These are phyloP conservation scores for Epichloe coenophiala DNA, from an alignment of 2,329 filamentous ascomycete genomes.

Conservation along the genomic window DNA sequence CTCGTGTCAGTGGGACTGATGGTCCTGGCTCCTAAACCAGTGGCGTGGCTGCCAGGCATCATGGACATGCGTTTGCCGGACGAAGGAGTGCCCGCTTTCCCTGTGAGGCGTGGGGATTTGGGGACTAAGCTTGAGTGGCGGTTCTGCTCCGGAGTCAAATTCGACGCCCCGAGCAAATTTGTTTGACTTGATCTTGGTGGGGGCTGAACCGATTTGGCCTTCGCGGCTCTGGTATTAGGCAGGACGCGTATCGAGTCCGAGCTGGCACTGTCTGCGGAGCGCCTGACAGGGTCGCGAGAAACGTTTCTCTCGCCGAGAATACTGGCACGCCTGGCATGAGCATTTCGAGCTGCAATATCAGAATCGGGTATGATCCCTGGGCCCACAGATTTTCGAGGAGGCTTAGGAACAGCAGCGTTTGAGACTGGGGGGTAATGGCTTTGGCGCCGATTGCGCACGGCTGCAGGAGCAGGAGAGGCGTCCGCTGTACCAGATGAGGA, in stretches of 20 bases:
- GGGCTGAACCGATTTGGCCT: constrained; percentile 76
- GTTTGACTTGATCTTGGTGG: constrained; percentile 47
- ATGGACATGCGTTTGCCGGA: constrained; percentile 60
- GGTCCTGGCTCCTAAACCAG: constrained; percentile 81
- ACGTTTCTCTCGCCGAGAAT: constrained; percentile 34
- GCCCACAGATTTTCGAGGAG: constrained; percentile 73
- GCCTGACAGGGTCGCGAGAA: constrained; percentile 28
- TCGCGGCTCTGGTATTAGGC: constrained; percentile 45
- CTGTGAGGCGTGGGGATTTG: constrained; percentile 36
- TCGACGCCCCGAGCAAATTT: constrained; percentile 34
- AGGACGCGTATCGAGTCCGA: constrained; percentile 33
- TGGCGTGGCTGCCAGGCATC: constrained; percentile 56
- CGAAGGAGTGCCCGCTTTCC: constrained; percentile 23
- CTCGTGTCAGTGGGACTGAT: constrained; percentile 93
- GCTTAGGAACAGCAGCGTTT: constrained; percentile 37
- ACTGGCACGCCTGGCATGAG: constrained; percentile 49
- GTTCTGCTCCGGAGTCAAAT: constrained; percentile 47
- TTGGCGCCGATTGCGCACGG: constrained; percentile 62
- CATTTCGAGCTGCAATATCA: constrained; percentile 36
- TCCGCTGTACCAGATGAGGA: constrained; percentile 35
- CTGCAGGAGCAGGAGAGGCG: constrained; percentile 42
- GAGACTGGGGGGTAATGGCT: constrained; percentile 67
- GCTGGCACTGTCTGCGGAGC: constrained; percentile 33
- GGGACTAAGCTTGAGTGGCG: constrained; percentile 45
- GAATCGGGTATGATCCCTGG: constrained; percentile 49